Percentiles rank a stretch among this genome's conserved stretches.
phyloP scores from a whole-genome alignment of 2,329 filamentous ascomycete genomes.

The Xylariomycetidae sp. region DNA sequence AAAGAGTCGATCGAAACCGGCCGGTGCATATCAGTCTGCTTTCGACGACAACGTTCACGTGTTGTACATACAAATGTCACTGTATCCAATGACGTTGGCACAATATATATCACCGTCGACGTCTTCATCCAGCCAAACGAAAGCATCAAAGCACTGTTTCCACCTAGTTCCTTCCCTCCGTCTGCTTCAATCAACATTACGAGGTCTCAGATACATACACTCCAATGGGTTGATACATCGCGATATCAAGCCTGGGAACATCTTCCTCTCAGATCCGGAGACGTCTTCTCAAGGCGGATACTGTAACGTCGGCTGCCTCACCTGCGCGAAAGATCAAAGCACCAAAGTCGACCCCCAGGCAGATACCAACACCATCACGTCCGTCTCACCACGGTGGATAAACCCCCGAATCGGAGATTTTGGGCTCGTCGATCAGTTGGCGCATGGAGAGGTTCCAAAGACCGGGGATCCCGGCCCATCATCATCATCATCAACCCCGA shows the following conservation, averaged over 20 bases:
- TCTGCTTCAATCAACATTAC: slow-evolving; percentile 52
- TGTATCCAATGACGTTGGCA: slow-evolving; percentile 58
- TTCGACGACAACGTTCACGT: slow-evolving; percentile 33
- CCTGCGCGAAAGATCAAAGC: slow-evolving; percentile 11
- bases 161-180: slow-evolving; percentile 54
- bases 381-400: slow-evolving; percentile 32
- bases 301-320: slow-evolving; percentile 20
- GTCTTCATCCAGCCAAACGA: slow-evolving; percentile 21
- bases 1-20: slow-evolving; percentile 22
- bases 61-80: slow-evolving; percentile 65
- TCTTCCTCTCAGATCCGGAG: slow-evolving; percentile 53
- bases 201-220: slow-evolving; percentile 61
- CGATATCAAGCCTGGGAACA: slow-evolving; percentile 64
- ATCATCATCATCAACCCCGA: not conserved
- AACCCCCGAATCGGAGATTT: slow-evolving; percentile 64
- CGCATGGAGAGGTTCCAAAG: slow-evolving; percentile 26
- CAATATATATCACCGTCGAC: slow-evolving; percentile 45
- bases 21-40: slow-evolving; percentile 21
- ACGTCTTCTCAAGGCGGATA: slow-evolving; percentile 17
- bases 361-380: too few species aligned
- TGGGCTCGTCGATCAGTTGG: slow-evolving; percentile 54
- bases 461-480: slow-evolving; percentile 3
- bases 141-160: slow-evolving; percentile 48
- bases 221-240: slow-evolving; percentile 56
- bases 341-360: not conserved